Evolutionary conservation across 2,329 filamentous ascomycete species (phyloP).

Genomic region (Fusarium piperis): DNA sequence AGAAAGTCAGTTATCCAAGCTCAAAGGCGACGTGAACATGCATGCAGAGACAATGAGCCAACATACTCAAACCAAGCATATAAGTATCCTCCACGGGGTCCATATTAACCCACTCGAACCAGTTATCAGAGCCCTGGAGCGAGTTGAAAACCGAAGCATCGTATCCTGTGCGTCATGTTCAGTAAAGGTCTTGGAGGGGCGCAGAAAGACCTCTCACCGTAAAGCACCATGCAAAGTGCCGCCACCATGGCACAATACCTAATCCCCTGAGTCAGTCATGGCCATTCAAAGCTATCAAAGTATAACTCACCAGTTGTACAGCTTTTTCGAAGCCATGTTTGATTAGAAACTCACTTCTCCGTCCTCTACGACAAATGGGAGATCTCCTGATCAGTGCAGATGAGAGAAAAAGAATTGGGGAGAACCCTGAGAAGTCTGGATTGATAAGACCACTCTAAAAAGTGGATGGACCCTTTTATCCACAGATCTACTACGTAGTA

Average conservation of each 20-base stretch:
- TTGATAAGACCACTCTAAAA: background rate
- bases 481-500: background rate
- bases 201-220: slow-evolving; percentile 52
- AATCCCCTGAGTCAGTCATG: background rate
- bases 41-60: background rate
- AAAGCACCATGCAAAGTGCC: slow-evolving; percentile 76
- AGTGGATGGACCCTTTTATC: slow-evolving; percentile 4
- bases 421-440: background rate
- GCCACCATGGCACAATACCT: slow-evolving; percentile 52
- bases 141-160: slow-evolving; percentile 77
- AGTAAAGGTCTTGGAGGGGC: background rate
- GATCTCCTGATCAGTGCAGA: background rate
- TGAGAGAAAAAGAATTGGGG: background rate
- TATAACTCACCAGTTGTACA: background rate
- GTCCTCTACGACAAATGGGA: background rate
- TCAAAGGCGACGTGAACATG: background rate
- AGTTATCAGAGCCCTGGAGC: slow-evolving; percentile 71
- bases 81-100: slow-evolving; percentile 46
- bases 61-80: slow-evolving; percentile 45
- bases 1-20: background rate
- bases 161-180: slow-evolving; percentile 49
- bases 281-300: too few species aligned
- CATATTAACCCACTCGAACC: slow-evolving; percentile 67
- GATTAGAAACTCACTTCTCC: background rate
- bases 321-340: slow-evolving; percentile 5